These are phyloP conservation scores for Claviceps cyperi DNA, from an alignment of 2,329 filamentous ascomycete genomes.

Conservation along the genomic window DNA sequence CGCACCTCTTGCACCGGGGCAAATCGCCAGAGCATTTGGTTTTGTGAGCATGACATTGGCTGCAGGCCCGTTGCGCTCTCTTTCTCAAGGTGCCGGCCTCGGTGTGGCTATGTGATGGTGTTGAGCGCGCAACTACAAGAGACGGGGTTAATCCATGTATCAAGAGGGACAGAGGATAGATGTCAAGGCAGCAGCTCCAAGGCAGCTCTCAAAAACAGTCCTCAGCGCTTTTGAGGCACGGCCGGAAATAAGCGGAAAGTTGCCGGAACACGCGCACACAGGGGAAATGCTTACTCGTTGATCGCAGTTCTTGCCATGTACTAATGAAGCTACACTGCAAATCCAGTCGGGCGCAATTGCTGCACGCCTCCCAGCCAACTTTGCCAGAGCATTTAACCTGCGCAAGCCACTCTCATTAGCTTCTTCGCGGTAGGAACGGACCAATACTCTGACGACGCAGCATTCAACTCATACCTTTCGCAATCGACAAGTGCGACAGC, in stretches of 20 bases:
- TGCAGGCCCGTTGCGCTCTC: conserved; percentile 27
- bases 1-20: conserved; percentile 25
- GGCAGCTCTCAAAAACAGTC: not conserved
- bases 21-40: conserved; percentile 28
- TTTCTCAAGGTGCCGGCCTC: conserved; percentile 28
- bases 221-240: no score
- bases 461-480: conserved; percentile 18
- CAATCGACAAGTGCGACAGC: conserved; percentile 24
- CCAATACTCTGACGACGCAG: not conserved
- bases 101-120: conserved; percentile 25
- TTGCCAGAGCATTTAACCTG: conserved; percentile 30
- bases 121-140: conserved; percentile 21
- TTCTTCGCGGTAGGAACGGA: not conserved
- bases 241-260: not conserved
- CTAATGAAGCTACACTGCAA: conserved; percentile 21
- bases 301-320: conserved; percentile 8
- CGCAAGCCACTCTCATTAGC: not conserved
- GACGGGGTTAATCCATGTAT: not conserved
- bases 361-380: conserved; percentile 20
- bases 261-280: not conserved
- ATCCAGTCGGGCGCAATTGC: conserved; percentile 23
- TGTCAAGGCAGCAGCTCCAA: not conserved
- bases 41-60: conserved; percentile 27
- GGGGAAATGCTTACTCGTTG: conserved; percentile 9
- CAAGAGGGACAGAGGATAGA: no score